Base-by-base conservation (phyloP, 2,329 filamentous ascomycete genomes). In the Colletotrichum limetticola region DNA sequence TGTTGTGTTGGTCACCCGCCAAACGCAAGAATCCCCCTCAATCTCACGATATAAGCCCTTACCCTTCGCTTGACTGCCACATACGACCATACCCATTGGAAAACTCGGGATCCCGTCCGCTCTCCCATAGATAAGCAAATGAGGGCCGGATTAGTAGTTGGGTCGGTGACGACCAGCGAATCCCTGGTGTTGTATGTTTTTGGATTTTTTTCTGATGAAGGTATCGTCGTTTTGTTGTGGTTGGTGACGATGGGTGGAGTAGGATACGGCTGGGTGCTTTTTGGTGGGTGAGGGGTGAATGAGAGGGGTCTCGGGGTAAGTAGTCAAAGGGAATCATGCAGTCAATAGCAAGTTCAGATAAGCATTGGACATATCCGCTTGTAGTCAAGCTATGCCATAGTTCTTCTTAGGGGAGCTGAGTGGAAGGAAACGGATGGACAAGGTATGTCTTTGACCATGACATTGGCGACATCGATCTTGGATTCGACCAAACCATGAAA, bases 31-130 rank as follows among this genome's bases (percentile, higher is more conserved):
- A n/a, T 7, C 7, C 42, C 16, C 19, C 1, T 7, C 42, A 9
- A 49, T n/a, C 3, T 49, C 7, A n/a, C 42, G 19, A 49, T 49
- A 49, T 42, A 0, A 19, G 14, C 5, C 1, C 42, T 0, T n/a
- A 3, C 7, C 7, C 42, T 19, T 49, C 0, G 3, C 3, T 8
- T 0, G 9, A 49, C 6, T 3, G 11, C 0, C 42, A 49, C 42
- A 49, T n/a, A 49, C 42, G 42, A 49, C 42, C 42, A 49, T 49
- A 49, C 42, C 42, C 42, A 49, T 49, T 49, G 42, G 42, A 49
- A 49, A 49, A 49, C 42, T 49, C 42, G 42, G 42, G 42, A 49
- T 49, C 42, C 42, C 42, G 42, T 49, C 42, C 42, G 42, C 42
- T 49, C 42, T 49, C 42, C 42, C 42, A 49, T 42, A 42, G 16